phyloP scores from a whole-genome alignment of 139 green algal species.

The Chlorella sorokiniana region DNA sequence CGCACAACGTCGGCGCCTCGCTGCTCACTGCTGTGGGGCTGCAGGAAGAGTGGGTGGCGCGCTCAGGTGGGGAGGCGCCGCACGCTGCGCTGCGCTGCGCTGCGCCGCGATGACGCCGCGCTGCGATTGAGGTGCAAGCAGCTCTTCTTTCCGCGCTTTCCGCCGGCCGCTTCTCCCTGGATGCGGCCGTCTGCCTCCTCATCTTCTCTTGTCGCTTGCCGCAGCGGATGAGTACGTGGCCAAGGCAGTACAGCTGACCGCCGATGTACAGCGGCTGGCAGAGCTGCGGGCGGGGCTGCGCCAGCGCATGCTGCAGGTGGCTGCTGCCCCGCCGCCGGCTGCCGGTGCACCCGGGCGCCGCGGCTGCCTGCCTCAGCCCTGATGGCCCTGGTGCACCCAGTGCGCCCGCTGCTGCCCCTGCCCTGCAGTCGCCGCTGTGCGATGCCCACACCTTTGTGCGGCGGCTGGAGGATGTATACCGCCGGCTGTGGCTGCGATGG shows the following conservation, averaged over 20 bases:
- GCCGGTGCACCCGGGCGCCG: not conserved
- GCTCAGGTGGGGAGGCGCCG: not conserved
- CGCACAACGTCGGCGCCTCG: conserved; percentile 93
- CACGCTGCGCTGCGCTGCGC: too few species aligned
- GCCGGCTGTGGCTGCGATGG: conserved; percentile 70
- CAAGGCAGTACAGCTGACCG: conserved; percentile 51
- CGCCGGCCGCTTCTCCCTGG: too few species aligned
- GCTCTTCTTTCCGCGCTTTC: too few species aligned
- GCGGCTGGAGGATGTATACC: conserved; percentile 79
- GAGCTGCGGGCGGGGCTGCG: conserved; percentile 73
- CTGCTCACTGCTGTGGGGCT: conserved; percentile 85
- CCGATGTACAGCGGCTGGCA: conserved; percentile 47
- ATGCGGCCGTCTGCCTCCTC: not conserved
- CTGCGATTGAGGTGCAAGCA: too few species aligned
- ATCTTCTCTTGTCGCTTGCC: not conserved
- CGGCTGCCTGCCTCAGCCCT: too few species aligned
- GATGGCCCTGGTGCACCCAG: too few species aligned
- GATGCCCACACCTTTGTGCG: conserved; percentile 74
- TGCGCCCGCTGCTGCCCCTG: not conserved
- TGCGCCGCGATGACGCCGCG: too few species aligned
- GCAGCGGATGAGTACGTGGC: conserved; percentile 83
- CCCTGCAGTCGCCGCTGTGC: conserved; percentile 74
- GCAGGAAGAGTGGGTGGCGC: conserved; percentile 76
- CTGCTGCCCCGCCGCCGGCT: not conserved
- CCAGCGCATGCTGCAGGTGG: conserved; percentile 66